Conservation (phyloP, 176 grass and related monocot genomes). For the Tuctoria greenei region DNA sequence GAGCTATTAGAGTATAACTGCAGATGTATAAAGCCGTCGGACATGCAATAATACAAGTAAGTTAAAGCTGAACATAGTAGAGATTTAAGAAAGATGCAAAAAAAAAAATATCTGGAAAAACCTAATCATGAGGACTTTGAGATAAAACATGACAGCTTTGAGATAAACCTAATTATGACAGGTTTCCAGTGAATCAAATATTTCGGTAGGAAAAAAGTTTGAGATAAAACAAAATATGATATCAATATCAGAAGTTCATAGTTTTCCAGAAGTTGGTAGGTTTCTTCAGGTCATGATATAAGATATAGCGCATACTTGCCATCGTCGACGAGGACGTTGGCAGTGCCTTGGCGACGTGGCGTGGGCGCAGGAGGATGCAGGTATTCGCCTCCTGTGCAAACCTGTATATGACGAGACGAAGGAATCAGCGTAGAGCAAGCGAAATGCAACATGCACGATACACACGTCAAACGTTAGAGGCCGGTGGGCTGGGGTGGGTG, state of each 20-base stretch:
- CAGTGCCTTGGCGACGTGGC: constrained; percentile 51
- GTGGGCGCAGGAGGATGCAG: constrained; percentile 66
- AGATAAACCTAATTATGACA: too few relatives aligned
- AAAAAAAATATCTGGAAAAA: constrained; percentile 31
- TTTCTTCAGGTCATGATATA: constrained; percentile 66
- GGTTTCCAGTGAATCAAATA: constrained; percentile 16
- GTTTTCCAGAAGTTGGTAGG: constrained; percentile 76
- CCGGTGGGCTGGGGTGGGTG: constrained; percentile 59
- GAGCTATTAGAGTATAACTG: neutral
- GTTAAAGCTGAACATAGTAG: neutral
- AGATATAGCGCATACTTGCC: constrained; percentile 66
- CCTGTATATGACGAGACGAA: constrained; percentile 43
- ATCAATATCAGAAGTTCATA: constrained; percentile 94
- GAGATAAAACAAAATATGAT: constrained; percentile 33
- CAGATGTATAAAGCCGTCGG: constrained; percentile 43
- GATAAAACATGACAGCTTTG: too few relatives aligned
- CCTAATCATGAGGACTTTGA: neutral
- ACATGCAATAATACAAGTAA: constrained; percentile 27
- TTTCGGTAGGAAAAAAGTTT: constrained; percentile 19
- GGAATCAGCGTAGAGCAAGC: constrained; percentile 18
- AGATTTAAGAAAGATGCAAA: constrained; percentile 13
- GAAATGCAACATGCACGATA: neutral
- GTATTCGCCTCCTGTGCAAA: constrained; percentile 89
- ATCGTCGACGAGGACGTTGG: constrained; percentile 78
- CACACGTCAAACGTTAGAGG: too few relatives aligned